Evolutionary conservation across 129 eudicot genomes (phyloP), one percentile per base, ranked within the genome.

Genomic region (Centella asiatica): DNA sequence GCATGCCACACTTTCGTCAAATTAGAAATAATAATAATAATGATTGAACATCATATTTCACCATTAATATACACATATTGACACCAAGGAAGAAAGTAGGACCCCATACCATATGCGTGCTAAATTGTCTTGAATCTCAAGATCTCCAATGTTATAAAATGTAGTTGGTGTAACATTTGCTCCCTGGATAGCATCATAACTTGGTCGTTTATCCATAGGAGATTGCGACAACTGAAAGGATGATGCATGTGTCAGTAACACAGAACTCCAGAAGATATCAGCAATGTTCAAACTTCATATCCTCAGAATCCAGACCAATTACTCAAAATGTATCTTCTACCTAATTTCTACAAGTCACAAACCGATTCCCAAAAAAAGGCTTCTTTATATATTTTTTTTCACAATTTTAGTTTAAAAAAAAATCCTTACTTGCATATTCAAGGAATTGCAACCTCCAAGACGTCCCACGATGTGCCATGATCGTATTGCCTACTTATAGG

Each of bases 381-480:
- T 15, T 23, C 39, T 34, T 34, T 34, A n/a, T n/a, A n/a, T n/a
- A n/a, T n/a, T n/a, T n/a, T n/a, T n/a, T n/a, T n/a, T n/a, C n/a
- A n/a, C n/a, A n/a, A n/a, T n/a, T n/a, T n/a, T n/a, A n/a, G n/a
- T n/a, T n/a, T n/a, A n/a, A 9, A 49, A 11, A 1, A 9, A 6
- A 50, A 50, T n/a, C n/a, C 59, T 74, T 81, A 90, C 96, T 72
- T 93, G 99, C 96, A 93, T 93, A 69, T 87, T 93, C 85, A 93
- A 72, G 29, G 99, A 82, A 69, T 87, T 93, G 77, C 96, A 93
- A 18, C 99, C 99, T 14, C 99, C 99, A 61, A 92, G 96, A 62
- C 98, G 84, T 76, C 96, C 98, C 65, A 93, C 76, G 50, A 93
- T 87, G 75, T 93, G 92, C 99, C 99, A 93, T 22, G 99, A 75